These are phyloP conservation scores for Kwoniella dendrophila DNA, from an alignment of 768 basidiomycete genomes.

Conservation along the genomic window DNA sequence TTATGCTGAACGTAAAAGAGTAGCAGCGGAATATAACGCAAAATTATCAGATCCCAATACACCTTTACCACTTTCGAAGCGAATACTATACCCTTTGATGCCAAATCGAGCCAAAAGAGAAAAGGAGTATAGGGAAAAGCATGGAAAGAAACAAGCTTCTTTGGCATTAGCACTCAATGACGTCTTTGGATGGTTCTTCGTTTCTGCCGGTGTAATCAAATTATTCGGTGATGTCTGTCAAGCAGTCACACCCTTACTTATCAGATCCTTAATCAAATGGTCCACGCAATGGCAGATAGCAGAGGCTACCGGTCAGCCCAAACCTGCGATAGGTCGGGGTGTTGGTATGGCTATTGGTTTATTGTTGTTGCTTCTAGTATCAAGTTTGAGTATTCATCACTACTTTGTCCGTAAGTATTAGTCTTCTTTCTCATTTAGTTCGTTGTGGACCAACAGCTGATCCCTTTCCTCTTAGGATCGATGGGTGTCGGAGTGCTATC, in stretches of 20 bases:
- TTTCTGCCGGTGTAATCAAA: slow-evolving; percentile 60
- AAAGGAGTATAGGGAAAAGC: slow-evolving; percentile 46
- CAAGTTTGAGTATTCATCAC: slow-evolving; percentile 73
- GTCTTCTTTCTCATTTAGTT: slow-evolving; percentile 52
- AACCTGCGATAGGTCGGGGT: slow-evolving; percentile 63
- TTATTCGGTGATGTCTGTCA: slow-evolving; percentile 57
- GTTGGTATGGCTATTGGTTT: slow-evolving; percentile 76
- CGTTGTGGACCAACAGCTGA: slow-evolving; percentile 60
- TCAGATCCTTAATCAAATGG: slow-evolving; percentile 51
- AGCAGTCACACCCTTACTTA: slow-evolving; percentile 40
- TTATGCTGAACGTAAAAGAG: slow-evolving; percentile 64
- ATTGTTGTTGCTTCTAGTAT: slow-evolving; percentile 67
- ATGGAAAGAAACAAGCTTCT: slow-evolving; percentile 50
- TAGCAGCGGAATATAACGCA: slow-evolving; percentile 71
- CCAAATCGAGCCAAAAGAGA: slow-evolving; percentile 58
- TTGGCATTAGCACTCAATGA: slow-evolving; percentile 53
- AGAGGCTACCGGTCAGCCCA: slow-evolving; percentile 29
- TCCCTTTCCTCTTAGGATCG: too few relatives aligned
- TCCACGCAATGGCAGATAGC: slow-evolving; percentile 31
- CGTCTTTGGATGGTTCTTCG: slow-evolving; percentile 48
- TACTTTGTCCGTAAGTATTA: slow-evolving; percentile 74
- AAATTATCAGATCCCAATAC: slow-evolving; percentile 69
- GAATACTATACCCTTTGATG: slow-evolving; percentile 66
- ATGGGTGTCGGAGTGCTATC: slow-evolving; percentile 75
- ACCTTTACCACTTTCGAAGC: slow-evolving; percentile 61